Evolutionary conservation across 164 flowering plant species (phyloP).

Genomic region (Sextonia rubra): DNA sequence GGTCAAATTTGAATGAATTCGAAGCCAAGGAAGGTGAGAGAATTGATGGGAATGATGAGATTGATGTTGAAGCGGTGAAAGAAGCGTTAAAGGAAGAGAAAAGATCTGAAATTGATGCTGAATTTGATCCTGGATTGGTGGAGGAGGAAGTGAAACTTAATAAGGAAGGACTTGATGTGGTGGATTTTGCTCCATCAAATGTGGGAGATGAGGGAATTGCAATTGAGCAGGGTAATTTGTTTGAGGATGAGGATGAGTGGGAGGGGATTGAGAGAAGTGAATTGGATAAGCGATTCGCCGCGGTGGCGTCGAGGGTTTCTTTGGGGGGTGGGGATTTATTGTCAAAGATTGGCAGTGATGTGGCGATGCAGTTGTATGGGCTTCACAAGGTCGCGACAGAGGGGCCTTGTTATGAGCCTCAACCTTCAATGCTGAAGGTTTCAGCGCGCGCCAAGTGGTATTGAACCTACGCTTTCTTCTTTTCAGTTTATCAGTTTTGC

Average conservation of each 20-base stretch:
- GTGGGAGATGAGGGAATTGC: background rate
- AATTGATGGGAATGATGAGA: background rate
- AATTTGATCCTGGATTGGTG: background rate
- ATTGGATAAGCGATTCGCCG: constrained; percentile 48
- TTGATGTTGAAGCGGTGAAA: background rate
- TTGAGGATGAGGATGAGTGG: constrained; percentile 71
- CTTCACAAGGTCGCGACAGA: constrained; percentile 76
- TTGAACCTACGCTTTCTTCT: background rate
- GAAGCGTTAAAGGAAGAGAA: background rate
- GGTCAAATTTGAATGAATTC: background rate
- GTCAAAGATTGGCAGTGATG: constrained; percentile 43
- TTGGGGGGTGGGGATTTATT: constrained; percentile 20
- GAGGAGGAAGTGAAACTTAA: background rate
- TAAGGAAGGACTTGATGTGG: background rate
- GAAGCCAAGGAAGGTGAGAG: background rate
- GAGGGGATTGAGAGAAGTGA: constrained; percentile 90
- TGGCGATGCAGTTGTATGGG: constrained; percentile 63
- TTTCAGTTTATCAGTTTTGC: background rate
- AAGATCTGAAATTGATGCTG: background rate
- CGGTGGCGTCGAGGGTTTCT: constrained; percentile 42
- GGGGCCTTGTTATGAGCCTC: constrained; percentile 69
- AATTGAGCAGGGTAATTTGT: constrained; percentile 8
- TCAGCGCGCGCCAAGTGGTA: constrained; percentile 90
- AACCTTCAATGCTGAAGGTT: constrained; percentile 63
- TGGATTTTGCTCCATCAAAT: background rate